Base-by-base conservation (phyloP, 169 alveolate genomes). In the Eimeria mitis region DNA sequence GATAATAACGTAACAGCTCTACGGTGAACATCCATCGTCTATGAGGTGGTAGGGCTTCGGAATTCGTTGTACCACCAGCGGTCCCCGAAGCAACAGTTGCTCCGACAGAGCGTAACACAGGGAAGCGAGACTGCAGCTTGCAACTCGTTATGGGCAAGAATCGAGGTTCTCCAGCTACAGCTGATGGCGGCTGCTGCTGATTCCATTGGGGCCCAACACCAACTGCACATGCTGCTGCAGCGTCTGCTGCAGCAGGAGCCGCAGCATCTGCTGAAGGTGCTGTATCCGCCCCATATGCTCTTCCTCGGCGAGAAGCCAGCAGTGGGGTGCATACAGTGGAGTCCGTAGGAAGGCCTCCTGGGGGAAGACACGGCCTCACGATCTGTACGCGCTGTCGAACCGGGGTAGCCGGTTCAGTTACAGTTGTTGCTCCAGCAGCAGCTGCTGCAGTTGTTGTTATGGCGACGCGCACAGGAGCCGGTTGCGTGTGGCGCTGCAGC, bases 81-180 rank as follows among this genome's bases (percentile, higher is more conserved):
- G 88, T 28, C n/a, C 61, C 70, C 70, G 89, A 47, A n/a, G 56
- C 56, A 31, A 76, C 90, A 23, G n/a, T 54, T 56, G 90, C 90
- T 54, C 76, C 76, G 37, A 28, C 90, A 34, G 90, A 75, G 34
- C 90, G 90, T 31, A 83, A 19, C 37, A 83, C 59, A 9, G 90
- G 90, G 25, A 83, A 83, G 44, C 90, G 75, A 52, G 90, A 83
- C 52, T 83, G 90, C 76, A 83, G 75, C 56, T 83, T 83, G 76
- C 90, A 83, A 76, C 90, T 83, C 59, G 90, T 83, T 21, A 83
- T 83, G 71, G 90, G 90, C 52, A 83, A 59, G 56, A 31, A 83
- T 16, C 90, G 90, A 31, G 71, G 71, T 56, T 52, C 90, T 37
- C 56, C 56, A 31, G 56, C 56, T 83, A 59, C 73, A 31, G 56